Conservation (phyloP, 495 filamentous ascomycete species). For the Penicillium simplicissimum region DNA sequence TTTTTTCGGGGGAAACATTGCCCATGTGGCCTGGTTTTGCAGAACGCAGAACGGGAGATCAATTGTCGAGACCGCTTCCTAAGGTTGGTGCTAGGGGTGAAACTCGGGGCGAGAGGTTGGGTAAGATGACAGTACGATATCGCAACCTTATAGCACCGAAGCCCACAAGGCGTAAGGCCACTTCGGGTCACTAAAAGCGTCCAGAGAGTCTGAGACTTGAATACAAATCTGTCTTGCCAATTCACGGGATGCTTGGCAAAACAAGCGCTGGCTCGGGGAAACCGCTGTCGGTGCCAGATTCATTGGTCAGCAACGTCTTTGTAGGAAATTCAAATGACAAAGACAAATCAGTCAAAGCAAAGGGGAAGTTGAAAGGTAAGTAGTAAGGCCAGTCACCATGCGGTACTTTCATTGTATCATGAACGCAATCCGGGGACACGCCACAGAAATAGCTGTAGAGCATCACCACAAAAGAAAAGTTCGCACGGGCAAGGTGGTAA, state of each 20-base stretch:
- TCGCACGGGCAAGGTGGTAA: neutral
- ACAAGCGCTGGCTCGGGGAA: neutral
- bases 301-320: neutral
- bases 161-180: neutral
- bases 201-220: neutral
- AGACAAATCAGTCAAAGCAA: neutral
- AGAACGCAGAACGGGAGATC: neutral
- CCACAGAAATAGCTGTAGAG: neutral
- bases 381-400: neutral
- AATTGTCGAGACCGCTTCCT: neutral
- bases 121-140: neutral
- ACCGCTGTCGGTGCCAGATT: neutral
- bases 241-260: neutral
- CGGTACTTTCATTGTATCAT: neutral
- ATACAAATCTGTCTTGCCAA: neutral
- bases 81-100: neutral
- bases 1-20: conserved; percentile 33
- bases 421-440: neutral
- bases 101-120: no score
- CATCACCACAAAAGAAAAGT: neutral
- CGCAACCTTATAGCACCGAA: neutral
- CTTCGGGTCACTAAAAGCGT: neutral
- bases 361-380: neutral
- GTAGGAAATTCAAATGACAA: neutral
- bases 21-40: conserved; percentile 33